Base-by-base conservation (phyloP, 257 asterid genomes). In the Thymus mandschuricus region DNA sequence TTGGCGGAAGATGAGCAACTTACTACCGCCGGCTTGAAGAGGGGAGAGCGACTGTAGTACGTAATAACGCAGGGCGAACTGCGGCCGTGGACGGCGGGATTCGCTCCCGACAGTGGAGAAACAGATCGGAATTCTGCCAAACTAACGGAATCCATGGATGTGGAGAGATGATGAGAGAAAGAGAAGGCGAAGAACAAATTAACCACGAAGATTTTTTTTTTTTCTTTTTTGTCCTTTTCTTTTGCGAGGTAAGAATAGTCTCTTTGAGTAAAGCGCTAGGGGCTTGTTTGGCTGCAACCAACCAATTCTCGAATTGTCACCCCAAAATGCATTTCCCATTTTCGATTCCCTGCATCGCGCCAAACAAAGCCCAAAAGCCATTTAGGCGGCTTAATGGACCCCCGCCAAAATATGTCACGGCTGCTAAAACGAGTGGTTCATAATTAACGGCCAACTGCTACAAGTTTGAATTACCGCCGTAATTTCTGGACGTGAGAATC, bases 111-210 rank as follows among this genome's bases (percentile, higher is more conserved):
- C 52, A 69, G 69, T 43, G 85, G 78, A 15, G 75, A 57, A 40
- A 65, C 67, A 64, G 78, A 51, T 38, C 35, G 76, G 30, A 70
- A 70, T 35, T 77, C 79, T 6, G 82, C 77, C 60, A 57, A 44
- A 66, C 48, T 4, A 51, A 73, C 41, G 9, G 89, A 78, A 50
- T 81, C 92, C 95, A 88, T 86, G 48, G 49, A 50, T 44, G 59
- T 2, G 48, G 69, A 43, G 15, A 69, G 82, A 60, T 29, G 76
- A 65, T 69, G 70, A 1, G 66, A 67, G 74, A 72, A 69, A 65
- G 52, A 40, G 35, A 65, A 41, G 35, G 35, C 69, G 31, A 77
- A 66, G 72, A 58, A 50, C 58, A 68, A 66, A 38, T 21, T 64
- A 21, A 21, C 21, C 21, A 21, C 21, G 21, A 21, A 21, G 21